Conservation (phyloP, 257 asterid genomes). For the Marsdenia floribunda region DNA sequence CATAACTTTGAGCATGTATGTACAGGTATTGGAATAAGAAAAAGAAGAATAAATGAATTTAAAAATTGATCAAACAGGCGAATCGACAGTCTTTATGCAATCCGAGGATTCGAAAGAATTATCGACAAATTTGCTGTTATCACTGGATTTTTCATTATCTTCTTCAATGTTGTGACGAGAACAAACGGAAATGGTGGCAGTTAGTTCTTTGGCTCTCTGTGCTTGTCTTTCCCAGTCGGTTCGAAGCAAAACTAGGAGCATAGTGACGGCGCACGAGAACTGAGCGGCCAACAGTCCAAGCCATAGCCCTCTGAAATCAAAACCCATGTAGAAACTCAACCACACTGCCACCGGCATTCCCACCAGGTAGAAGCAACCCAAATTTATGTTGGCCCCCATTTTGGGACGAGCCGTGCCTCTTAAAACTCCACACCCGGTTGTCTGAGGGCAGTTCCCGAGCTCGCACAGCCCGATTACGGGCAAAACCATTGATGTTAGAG, state of each 20-base stretch:
- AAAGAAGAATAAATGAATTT: background rate
- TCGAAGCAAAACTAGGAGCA: conserved; percentile 25
- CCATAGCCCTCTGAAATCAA: conserved; percentile 36
- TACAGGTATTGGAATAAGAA: conserved; percentile 3
- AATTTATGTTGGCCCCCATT: conserved; percentile 33
- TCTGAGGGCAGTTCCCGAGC: conserved; percentile 40
- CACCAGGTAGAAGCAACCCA: conserved; percentile 35
- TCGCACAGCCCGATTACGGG: conserved; percentile 36
- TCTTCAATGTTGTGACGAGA: background rate
- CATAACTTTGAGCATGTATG: background rate
- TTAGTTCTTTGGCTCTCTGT: conserved; percentile 31
- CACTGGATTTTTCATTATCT: background rate
- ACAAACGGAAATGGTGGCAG: conserved; percentile 15
- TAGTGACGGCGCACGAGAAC: conserved; percentile 33
- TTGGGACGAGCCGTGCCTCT: conserved; percentile 40
- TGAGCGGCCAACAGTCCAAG: conserved; percentile 41
- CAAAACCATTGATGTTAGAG: conserved; percentile 26
- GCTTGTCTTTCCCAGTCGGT: conserved; percentile 38
- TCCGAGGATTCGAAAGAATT: conserved; percentile 14
- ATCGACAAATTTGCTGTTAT: background rate
- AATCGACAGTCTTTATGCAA: conserved; percentile 7
- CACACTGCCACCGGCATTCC: conserved; percentile 39
- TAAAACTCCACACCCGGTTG: conserved; percentile 32
- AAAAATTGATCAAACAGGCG: conserved; percentile 10
- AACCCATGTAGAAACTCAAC: conserved; percentile 27